phyloP scores from a whole-genome alignment of 2,329 filamentous ascomycete genomes.

The Dactylella cylindrospora region DNA sequence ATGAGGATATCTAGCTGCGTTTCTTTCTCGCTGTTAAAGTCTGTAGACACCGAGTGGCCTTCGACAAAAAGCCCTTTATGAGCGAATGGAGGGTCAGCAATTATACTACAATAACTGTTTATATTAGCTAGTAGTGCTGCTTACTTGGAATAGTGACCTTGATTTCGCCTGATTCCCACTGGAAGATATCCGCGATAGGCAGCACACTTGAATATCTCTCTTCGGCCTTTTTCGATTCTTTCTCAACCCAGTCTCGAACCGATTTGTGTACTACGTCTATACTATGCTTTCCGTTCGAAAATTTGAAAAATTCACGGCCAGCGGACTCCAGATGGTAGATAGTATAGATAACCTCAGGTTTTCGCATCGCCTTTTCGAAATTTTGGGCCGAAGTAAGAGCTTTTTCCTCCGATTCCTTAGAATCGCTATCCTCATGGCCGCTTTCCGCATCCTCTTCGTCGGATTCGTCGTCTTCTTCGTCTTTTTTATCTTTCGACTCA shows the following conservation, averaged over 20 bases:
- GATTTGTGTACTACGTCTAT: slow-evolving; percentile 32
- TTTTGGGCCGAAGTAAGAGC: not conserved
- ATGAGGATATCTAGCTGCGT: slow-evolving; percentile 10
- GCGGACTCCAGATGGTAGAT: slow-evolving; percentile 20
- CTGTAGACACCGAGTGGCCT: slow-evolving; percentile 4
- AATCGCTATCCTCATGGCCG: not conserved
- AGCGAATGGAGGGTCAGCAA: not conserved
- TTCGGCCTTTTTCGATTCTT: slow-evolving; percentile 19
- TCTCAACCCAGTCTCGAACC: slow-evolving; percentile 34
- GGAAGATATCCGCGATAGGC: slow-evolving; percentile 2
- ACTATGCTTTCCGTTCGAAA: slow-evolving; percentile 10
- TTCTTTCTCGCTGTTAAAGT: slow-evolving; percentile 14
- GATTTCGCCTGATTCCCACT: slow-evolving; percentile 20
- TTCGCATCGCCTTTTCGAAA: slow-evolving; percentile 11
- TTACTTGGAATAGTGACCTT: slow-evolving; percentile 31
- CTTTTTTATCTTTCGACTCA: not conserved
- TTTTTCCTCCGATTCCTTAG: not conserved
- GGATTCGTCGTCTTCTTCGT: not conserved
- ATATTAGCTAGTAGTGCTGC: not conserved
- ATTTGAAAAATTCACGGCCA: slow-evolving; percentile 29
- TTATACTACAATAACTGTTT: not conserved
- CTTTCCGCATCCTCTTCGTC: slow-evolving; percentile 1
- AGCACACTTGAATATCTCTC: not conserved
- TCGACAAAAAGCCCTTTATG: slow-evolving; percentile 13
- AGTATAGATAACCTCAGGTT: slow-evolving; percentile 28